Conservation (phyloP, 495 filamentous ascomycete genomes). For the Trichoderma reesei region DNA sequence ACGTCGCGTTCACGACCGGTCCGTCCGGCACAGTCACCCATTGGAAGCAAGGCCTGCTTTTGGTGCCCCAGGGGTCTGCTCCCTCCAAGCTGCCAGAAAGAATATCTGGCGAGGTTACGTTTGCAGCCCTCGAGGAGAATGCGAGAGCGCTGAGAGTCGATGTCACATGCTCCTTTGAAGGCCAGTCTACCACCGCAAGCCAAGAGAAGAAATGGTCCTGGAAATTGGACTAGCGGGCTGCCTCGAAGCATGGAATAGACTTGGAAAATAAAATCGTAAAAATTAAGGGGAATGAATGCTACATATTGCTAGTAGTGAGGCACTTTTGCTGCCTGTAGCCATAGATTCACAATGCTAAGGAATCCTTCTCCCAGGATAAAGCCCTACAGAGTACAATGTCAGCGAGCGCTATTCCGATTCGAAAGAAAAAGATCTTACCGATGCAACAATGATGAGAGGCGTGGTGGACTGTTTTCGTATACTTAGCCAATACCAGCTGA, state of each 20-base stretch:
- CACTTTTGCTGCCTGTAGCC: slow-evolving; percentile 69
- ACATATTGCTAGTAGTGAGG: slow-evolving; percentile 53
- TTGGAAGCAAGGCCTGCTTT: slow-evolving; percentile 72
- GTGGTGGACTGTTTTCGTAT: slow-evolving; percentile 45
- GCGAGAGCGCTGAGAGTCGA: slow-evolving; percentile 37
- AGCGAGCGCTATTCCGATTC: neutral
- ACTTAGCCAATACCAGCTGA: slow-evolving; percentile 72
- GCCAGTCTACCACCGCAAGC: neutral
- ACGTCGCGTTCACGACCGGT: slow-evolving; percentile 65
- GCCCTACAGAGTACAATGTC: slow-evolving; percentile 35
- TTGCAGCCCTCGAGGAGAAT: slow-evolving; percentile 36
- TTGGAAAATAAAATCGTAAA: neutral
- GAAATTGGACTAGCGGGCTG: slow-evolving; percentile 3
- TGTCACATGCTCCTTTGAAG: slow-evolving; percentile 30
- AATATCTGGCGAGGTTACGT: slow-evolving; percentile 37
- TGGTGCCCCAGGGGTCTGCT: slow-evolving; percentile 27
- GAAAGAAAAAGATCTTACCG: slow-evolving; percentile 27
- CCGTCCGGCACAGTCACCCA: slow-evolving; percentile 71
- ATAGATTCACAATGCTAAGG: slow-evolving; percentile 81
- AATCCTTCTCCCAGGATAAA: slow-evolving; percentile 93
- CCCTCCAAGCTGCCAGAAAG: slow-evolving; percentile 22
- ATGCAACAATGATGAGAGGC: slow-evolving; percentile 47
- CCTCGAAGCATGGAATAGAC: neutral
- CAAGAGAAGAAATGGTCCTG: slow-evolving; percentile 7
- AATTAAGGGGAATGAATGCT: slow-evolving; percentile 17